Evolutionary conservation across 2,329 filamentous ascomycete genomes (phyloP).

Genomic region (Cytospora paraplurivora): DNA sequence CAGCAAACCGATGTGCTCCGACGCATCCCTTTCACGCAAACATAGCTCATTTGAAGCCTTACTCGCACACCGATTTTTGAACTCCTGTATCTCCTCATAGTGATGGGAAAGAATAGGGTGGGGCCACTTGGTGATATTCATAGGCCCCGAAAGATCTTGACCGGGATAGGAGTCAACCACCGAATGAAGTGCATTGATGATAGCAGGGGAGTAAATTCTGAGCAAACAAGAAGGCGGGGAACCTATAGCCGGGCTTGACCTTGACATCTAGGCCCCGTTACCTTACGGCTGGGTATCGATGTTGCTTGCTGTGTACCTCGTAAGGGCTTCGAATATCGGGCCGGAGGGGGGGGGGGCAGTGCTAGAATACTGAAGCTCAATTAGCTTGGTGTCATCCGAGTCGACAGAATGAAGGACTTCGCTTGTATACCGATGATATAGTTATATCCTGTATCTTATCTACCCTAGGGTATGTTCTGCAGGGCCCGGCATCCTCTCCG

Average conservation of each 20-base stretch:
- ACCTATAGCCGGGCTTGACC: background rate
- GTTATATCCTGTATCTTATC: slow-evolving; percentile 30
- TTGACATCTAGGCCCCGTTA: background rate
- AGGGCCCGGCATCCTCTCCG: background rate
- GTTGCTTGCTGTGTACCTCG: background rate
- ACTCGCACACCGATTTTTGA: slow-evolving; percentile 14
- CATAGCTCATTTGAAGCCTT: slow-evolving; percentile 26
- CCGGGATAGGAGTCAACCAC: slow-evolving; percentile 36
- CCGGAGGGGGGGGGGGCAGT: no score
- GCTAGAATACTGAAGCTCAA: background rate
- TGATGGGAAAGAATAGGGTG: slow-evolving; percentile 36
- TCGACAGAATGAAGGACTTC: slow-evolving; percentile 21
- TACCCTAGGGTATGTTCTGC: no score
- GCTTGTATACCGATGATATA: slow-evolving; percentile 26
- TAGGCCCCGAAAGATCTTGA: slow-evolving; percentile 31
- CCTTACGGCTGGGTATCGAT: background rate
- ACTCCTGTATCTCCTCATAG: slow-evolving; percentile 33
- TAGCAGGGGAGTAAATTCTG: slow-evolving; percentile 31
- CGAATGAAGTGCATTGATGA: slow-evolving; percentile 33
- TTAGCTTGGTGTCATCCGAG: background rate
- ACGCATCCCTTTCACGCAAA: slow-evolving; percentile 24
- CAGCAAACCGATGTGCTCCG: slow-evolving; percentile 28
- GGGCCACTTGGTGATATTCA: slow-evolving; percentile 31
- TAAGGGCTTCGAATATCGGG: slow-evolving; percentile 18
- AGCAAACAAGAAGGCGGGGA: slow-evolving; percentile 29